These are phyloP conservation scores for Plantago major DNA, from an alignment of 257 asterid species.

Conservation along the genomic window DNA sequence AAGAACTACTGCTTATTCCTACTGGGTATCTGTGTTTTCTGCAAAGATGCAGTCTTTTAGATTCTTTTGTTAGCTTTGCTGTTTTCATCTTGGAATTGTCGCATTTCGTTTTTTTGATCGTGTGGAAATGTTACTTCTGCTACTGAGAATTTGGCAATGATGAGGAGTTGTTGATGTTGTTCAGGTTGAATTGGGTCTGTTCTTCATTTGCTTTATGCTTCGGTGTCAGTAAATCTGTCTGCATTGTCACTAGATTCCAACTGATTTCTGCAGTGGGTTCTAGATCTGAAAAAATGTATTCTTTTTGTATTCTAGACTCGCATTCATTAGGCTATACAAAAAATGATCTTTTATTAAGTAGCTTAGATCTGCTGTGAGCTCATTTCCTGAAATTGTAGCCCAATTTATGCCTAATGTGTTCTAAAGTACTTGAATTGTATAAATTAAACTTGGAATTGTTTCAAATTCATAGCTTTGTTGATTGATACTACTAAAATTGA, in stretches of 20 bases:
- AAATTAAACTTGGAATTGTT: too few relatives aligned
- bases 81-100: background rate
- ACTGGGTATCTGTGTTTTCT: slow-evolving; percentile 25
- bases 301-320: slow-evolving; percentile 18
- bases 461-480: too few relatives aligned
- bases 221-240: slow-evolving; percentile 24
- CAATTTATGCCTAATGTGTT: background rate
- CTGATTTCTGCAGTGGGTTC: slow-evolving; percentile 10
- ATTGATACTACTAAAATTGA: too few relatives aligned
- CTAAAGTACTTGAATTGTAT: background rate
- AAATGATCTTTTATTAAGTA: slow-evolving; percentile 15
- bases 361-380: slow-evolving; percentile 35
- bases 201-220: slow-evolving; percentile 4
- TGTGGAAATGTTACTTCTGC: background rate
- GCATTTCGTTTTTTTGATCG: background rate
- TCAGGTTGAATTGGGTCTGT: slow-evolving; percentile 34
- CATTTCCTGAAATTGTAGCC: too few relatives aligned
- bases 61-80: slow-evolving; percentile 15
- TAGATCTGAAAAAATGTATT: slow-evolving; percentile 30
- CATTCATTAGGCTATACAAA: slow-evolving; percentile 15
- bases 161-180: slow-evolving; percentile 9
- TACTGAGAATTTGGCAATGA: slow-evolving; percentile 8
- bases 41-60: slow-evolving; percentile 25
- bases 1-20: slow-evolving; percentile 16
- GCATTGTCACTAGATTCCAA: slow-evolving; percentile 29